Conservation (phyloP, 768 basidiomycete species). For the Psilocybe tampanensis region DNA sequence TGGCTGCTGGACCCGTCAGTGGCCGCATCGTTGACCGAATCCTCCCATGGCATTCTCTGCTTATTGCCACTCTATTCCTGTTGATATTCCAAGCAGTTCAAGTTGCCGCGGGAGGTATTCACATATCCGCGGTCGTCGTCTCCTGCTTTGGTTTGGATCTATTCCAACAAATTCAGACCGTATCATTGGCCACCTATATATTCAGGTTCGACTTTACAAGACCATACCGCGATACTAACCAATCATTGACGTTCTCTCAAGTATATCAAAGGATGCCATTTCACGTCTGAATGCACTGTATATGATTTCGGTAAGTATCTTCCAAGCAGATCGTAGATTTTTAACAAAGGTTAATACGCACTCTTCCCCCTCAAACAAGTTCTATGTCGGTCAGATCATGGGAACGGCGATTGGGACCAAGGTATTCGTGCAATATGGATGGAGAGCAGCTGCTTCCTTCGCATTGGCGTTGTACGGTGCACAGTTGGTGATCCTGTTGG, state of each 20-base stretch:
- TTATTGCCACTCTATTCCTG: slow-evolving; percentile 47
- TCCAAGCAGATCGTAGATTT: background rate
- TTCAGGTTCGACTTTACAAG: slow-evolving; percentile 22
- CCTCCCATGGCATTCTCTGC: slow-evolving; percentile 64
- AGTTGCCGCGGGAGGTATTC: slow-evolving; percentile 57
- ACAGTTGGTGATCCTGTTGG: slow-evolving; percentile 46
- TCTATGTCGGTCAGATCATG: slow-evolving; percentile 74
- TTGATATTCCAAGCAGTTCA: slow-evolving; percentile 57
- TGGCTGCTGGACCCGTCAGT: slow-evolving; percentile 56
- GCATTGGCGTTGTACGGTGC: slow-evolving; percentile 53
- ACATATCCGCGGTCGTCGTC: slow-evolving; percentile 60
- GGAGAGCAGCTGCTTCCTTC: slow-evolving; percentile 58
- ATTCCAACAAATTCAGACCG: slow-evolving; percentile 63
- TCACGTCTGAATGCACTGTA: slow-evolving; percentile 70
- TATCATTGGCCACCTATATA: slow-evolving; percentile 54
- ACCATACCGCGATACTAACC: background rate
- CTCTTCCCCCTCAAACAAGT: slow-evolving; percentile 22
- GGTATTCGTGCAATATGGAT: slow-evolving; percentile 68
- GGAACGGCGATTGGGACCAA: slow-evolving; percentile 67
- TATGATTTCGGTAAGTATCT: slow-evolving; percentile 52
- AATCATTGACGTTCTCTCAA: slow-evolving; percentile 10
- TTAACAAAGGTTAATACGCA: background rate
- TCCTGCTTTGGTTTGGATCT: slow-evolving; percentile 62
- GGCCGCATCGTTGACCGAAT: slow-evolving; percentile 63
- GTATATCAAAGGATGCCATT: slow-evolving; percentile 39